phyloP scores from a whole-genome alignment of 2,329 filamentous ascomycete genomes.

The Verruconis gallopava region DNA sequence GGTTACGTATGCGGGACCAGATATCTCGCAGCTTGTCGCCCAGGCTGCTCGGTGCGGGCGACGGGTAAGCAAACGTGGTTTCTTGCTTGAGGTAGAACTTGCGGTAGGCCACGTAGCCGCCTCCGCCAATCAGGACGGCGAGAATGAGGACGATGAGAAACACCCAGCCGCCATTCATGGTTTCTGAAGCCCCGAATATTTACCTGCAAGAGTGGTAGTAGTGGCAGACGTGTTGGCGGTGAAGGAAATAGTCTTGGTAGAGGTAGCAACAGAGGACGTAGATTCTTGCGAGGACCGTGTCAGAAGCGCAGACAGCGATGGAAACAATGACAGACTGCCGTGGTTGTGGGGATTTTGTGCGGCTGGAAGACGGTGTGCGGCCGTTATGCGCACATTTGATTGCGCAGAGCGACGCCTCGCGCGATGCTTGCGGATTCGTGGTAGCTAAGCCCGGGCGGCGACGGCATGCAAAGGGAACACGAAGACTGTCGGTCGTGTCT shows the following conservation, averaged over 20 bases:
- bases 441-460: no score
- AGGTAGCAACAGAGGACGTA: neutral
- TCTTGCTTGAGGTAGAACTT: slow-evolving; percentile 55
- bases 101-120: slow-evolving; percentile 49
- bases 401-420: no score
- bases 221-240: neutral
- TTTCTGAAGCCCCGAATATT: neutral
- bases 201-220: neutral
- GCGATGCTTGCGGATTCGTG: no score
- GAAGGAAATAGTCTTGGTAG: neutral
- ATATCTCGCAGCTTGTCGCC: slow-evolving; percentile 62
- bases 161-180: slow-evolving; percentile 35
- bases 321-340: neutral
- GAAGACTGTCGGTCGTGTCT: no score
- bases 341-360: no score
- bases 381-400: no score
- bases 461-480: no score
- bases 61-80: slow-evolving; percentile 31
- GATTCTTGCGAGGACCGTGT: neutral
- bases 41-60: slow-evolving; percentile 47
- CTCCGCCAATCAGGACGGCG: slow-evolving; percentile 41
- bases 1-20: slow-evolving; percentile 49
- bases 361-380: no score
- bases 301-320: neutral
- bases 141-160: slow-evolving; percentile 63